phyloP scores from a whole-genome alignment of 2,329 filamentous ascomycete genomes.

The Venturia nashicola region DNA sequence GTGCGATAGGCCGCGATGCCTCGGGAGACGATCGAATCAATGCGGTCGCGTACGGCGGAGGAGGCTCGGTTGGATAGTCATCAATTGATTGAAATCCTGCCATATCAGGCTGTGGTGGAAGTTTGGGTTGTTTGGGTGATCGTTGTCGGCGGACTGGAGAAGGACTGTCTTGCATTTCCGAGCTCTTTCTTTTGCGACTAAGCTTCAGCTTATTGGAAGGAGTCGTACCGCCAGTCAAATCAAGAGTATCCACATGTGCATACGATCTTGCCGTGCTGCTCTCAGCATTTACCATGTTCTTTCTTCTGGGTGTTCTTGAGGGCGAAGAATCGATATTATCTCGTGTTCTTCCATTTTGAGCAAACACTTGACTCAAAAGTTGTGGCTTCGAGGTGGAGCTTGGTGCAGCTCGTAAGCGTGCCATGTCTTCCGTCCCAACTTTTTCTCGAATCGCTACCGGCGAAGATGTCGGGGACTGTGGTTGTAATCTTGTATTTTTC shows the following conservation, averaged over 20 bases:
- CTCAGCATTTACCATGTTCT: background rate
- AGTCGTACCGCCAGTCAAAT: conserved; percentile 6
- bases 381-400: conserved; percentile 27
- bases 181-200: conserved; percentile 7
- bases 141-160: background rate
- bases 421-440: conserved; percentile 24
- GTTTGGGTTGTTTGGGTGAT: background rate
- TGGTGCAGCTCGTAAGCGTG: conserved; percentile 30
- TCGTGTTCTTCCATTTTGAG: background rate
- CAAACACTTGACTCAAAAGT: conserved; percentile 17
- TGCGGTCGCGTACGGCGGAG: conserved; percentile 8
- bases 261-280: background rate
- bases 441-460: background rate
- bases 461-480: background rate
- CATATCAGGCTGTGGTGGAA: background rate
- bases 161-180: conserved; percentile 4
- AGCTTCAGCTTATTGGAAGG: background rate
- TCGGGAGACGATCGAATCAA: background rate
- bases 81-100: conserved; percentile 8
- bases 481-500: background rate
- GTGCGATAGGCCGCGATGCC: background rate
- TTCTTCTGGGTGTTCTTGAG: background rate
- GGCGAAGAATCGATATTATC: background rate
- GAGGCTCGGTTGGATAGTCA: conserved; percentile 9
- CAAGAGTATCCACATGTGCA: background rate